Percentiles rank a stretch among this genome's conserved stretches.
Conservation (phyloP, 129 eudicot species). For the Helichrysum umbraculigerum region DNA sequence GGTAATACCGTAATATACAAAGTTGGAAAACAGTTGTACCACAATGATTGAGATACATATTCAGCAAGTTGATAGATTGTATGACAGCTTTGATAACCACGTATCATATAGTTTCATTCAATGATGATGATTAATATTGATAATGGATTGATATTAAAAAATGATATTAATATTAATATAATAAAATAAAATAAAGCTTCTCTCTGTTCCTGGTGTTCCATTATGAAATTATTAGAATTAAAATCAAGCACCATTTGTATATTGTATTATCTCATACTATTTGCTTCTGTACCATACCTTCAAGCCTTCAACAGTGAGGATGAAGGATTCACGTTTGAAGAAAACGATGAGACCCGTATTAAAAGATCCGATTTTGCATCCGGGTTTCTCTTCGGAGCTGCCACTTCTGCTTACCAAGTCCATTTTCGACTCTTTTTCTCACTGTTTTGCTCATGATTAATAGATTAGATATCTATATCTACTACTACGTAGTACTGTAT, state of each 20-base stretch:
- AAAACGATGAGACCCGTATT: slow-evolving; percentile 16
- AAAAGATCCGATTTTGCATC: slow-evolving; percentile 48
- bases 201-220: neutral
- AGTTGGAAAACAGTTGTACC: neutral
- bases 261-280: slow-evolving; percentile 19
- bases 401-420: slow-evolving; percentile 85
- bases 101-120: too few relatives aligned
- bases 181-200: too few relatives aligned
- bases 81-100: too few relatives aligned
- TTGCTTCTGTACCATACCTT: neutral
- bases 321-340: neutral
- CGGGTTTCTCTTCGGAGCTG: slow-evolving; percentile 73
- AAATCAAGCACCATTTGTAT: neutral
- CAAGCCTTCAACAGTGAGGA: slow-evolving; percentile 26
- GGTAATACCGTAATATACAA: too few relatives aligned
- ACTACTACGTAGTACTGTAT: too few relatives aligned
- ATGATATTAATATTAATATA: too few relatives aligned
- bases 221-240: slow-evolving; percentile 1
- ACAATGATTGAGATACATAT: neutral
- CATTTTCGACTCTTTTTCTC: neutral
- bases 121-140: too few relatives aligned
- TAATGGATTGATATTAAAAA: too few relatives aligned
- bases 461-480: too few relatives aligned
- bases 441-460: slow-evolving; percentile 1
- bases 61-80: too few relatives aligned